phyloP scores from a whole-genome alignment of 2,329 filamentous ascomycete species.

The Aspergillus japonicus region DNA sequence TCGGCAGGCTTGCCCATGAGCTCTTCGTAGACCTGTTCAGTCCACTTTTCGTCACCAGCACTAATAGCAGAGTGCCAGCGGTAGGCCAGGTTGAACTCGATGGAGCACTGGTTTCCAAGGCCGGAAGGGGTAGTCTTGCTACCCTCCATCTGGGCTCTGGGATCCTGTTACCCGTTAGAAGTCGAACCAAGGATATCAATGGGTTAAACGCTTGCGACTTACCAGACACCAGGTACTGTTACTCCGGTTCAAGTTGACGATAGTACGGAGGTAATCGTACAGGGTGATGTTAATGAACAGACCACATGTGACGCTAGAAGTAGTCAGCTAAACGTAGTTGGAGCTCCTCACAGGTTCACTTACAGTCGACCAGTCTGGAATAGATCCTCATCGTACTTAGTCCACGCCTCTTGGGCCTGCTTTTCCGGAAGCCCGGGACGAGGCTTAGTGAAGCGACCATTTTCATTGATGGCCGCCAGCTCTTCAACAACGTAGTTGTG shows the following conservation, averaged over 20 bases:
- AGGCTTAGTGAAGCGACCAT: slow-evolving; percentile 71
- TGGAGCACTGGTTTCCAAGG: slow-evolving; percentile 78
- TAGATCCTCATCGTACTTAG: slow-evolving; percentile 71
- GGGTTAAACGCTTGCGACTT: slow-evolving; percentile 1
- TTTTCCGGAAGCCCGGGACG: slow-evolving; percentile 51
- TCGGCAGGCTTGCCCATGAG: slow-evolving; percentile 61
- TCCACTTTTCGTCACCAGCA: slow-evolving; percentile 76
- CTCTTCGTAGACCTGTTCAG: slow-evolving; percentile 64
- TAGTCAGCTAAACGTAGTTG: slow-evolving; percentile 16
- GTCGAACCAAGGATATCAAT: neutral
- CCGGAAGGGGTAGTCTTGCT: slow-evolving; percentile 63
- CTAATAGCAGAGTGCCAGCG: slow-evolving; percentile 81
- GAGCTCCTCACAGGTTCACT: slow-evolving; percentile 5
- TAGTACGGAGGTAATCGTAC: slow-evolving; percentile 75
- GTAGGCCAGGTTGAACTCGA: slow-evolving; percentile 87
- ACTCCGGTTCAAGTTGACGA: slow-evolving; percentile 68
- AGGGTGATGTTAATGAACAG: slow-evolving; percentile 78
- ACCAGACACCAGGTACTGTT: slow-evolving; percentile 75
- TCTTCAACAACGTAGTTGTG: slow-evolving; percentile 84
- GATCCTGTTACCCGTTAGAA: slow-evolving; percentile 51
- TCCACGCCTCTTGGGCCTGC: slow-evolving; percentile 53
- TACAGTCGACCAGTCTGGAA: slow-evolving; percentile 74
- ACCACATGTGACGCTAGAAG: slow-evolving; percentile 61
- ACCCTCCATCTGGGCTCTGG: slow-evolving; percentile 66
- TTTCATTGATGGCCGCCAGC: slow-evolving; percentile 82